Conservation (phyloP, 371 early-diverging fungal species). For the Basidiobolus heterosporus region DNA sequence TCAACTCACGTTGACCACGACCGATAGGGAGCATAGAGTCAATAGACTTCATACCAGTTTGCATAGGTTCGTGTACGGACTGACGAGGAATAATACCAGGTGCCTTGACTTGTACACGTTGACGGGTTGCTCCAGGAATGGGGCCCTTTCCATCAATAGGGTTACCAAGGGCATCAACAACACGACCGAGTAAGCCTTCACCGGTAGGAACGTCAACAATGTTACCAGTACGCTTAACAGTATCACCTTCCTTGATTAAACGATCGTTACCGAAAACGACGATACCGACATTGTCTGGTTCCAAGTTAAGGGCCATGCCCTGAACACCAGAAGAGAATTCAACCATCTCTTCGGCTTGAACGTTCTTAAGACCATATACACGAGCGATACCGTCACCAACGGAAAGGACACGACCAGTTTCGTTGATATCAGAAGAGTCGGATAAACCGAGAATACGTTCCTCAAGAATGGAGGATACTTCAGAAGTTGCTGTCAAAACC, state of each 20-base stretch:
- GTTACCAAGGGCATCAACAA: slow-evolving; percentile 92
- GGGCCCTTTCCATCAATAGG: slow-evolving; percentile 96
- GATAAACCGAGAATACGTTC: slow-evolving; percentile 74
- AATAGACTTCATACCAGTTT: slow-evolving; percentile 94
- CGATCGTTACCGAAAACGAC: slow-evolving; percentile 97
- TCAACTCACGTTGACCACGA: slow-evolving; percentile 96
- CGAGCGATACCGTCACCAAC: slow-evolving; percentile 98
- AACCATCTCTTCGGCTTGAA: slow-evolving; percentile 97
- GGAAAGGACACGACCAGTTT: slow-evolving; percentile 91
- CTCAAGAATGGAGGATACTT: slow-evolving; percentile 78
- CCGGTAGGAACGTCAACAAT: slow-evolving; percentile 93
- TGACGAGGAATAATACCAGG: slow-evolving; percentile 94
- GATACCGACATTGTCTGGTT: slow-evolving; percentile 94
- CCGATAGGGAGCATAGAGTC: slow-evolving; percentile 97
- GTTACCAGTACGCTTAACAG: slow-evolving; percentile 89
- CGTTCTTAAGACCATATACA: slow-evolving; percentile 93
- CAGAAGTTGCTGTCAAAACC: slow-evolving; percentile 34
- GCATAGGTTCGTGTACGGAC: slow-evolving; percentile 94
- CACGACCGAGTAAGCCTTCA: slow-evolving; percentile 81
- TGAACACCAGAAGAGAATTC: slow-evolving; percentile 93
- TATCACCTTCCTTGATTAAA: slow-evolving; percentile 92
- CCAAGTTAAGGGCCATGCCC: slow-evolving; percentile 94
- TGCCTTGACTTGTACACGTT: slow-evolving; percentile 90
- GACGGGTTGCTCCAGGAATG: slow-evolving; percentile 54
- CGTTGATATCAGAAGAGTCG: slow-evolving; percentile 68